Evolutionary conservation across 2,329 filamentous ascomycete species (phyloP).

Genomic region (Fusarium clavum): DNA sequence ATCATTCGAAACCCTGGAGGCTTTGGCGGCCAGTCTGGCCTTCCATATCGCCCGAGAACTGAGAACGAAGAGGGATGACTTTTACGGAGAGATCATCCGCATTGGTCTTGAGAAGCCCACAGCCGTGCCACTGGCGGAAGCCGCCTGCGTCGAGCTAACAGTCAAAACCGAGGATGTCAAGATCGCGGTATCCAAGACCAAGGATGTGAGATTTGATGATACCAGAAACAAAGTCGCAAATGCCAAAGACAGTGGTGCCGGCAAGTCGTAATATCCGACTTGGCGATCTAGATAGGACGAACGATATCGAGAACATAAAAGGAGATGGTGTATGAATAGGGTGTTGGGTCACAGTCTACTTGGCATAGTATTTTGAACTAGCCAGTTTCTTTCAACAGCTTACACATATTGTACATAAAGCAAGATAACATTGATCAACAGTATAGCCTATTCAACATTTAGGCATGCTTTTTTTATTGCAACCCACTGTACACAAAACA

Average conservation of each 20-base stretch:
- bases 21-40: conserved; percentile 64
- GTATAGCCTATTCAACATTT: not conserved
- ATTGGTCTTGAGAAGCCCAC: conserved; percentile 78
- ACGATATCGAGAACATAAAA: not conserved
- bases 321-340: not conserved
- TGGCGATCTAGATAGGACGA: not conserved
- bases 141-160: conserved; percentile 70
- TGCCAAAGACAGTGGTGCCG: not conserved
- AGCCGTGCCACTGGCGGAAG: conserved; percentile 78
- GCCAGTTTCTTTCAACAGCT: conserved; percentile 1
- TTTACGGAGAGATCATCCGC: conserved; percentile 63
- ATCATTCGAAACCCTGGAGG: conserved; percentile 72
- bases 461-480: not conserved
- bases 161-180: conserved; percentile 47
- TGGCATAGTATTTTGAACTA: not conserved
- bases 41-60: conserved; percentile 60
- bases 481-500: not conserved
- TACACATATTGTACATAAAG: conserved; percentile 6
- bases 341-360: not conserved
- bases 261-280: conserved; percentile 3
- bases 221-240: conserved; percentile 17
- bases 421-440: conserved; percentile 5
- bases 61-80: conserved; percentile 32
- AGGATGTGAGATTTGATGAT: conserved; percentile 28
- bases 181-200: conserved; percentile 14